These are phyloP conservation scores for Arctostaphylos glauca DNA, from an alignment of 148 eudicot species.

Conservation along the genomic window DNA sequence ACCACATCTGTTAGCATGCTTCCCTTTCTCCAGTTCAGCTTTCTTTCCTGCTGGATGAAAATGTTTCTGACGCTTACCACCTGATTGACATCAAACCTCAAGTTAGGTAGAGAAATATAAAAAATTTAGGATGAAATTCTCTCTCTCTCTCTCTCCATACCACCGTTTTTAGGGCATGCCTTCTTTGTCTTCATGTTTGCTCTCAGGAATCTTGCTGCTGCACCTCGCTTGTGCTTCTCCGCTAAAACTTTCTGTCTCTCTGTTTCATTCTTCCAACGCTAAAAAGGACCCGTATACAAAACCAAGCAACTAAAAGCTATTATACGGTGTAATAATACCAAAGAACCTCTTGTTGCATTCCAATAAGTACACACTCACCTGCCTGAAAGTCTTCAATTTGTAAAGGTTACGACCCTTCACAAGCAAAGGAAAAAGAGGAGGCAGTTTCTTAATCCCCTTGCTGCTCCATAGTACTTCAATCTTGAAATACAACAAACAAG, in stretches of 20 bases:
- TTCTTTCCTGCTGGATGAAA: slow-evolving; percentile 21
- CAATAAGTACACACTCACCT: slow-evolving; percentile 37
- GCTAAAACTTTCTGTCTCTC: slow-evolving; percentile 62
- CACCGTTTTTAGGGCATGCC: slow-evolving; percentile 22
- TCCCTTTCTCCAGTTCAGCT: slow-evolving; percentile 22
- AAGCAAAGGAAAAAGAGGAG: slow-evolving; percentile 66
- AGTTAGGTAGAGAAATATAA: background rate
- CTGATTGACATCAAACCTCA: slow-evolving; percentile 27
- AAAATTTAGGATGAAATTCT: background rate
- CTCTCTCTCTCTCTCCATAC: slow-evolving; percentile 26
- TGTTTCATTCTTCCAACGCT: slow-evolving; percentile 79
- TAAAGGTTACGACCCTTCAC: slow-evolving; percentile 89
- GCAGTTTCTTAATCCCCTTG: slow-evolving; percentile 61
- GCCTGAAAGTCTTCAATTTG: slow-evolving; percentile 67
- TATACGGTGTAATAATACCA: background rate
- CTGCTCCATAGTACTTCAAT: slow-evolving; percentile 92
- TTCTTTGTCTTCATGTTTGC: slow-evolving; percentile 36
- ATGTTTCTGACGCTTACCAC: slow-evolving; percentile 38
- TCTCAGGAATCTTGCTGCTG: slow-evolving; percentile 57
- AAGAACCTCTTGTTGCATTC: slow-evolving; percentile 5
- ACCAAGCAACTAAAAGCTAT: slow-evolving; percentile 4
- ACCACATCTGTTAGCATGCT: slow-evolving; percentile 17
- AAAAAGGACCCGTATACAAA: slow-evolving; percentile 11
- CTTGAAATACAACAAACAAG: slow-evolving; percentile 30
- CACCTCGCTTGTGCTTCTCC: slow-evolving; percentile 83